Base-by-base conservation (phyloP, 116 monocot genomes). In the Dioscorea cayenensis region DNA sequence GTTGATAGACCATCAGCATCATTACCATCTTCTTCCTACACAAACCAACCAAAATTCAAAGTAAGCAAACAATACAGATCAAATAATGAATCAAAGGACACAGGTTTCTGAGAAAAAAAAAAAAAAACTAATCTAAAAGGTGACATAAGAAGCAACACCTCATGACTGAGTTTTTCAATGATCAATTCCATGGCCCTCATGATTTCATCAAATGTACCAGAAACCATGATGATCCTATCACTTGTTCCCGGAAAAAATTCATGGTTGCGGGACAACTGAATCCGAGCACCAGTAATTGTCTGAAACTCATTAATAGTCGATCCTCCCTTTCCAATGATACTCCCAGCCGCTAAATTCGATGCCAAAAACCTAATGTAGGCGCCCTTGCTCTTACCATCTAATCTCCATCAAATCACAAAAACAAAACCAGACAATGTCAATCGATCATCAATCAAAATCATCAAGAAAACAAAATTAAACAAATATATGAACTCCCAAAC, bases 301-400 rank as follows among this genome's bases (percentile, higher is more conserved):
- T 99, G 99, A 72, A 99, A 91, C 32, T 99, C 99, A 68, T 79
- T 89, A 59, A 99, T 94, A 13, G 99, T 93, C 63, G 87, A 79
- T 68, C 99, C 99, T 67, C 99, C 99, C 85, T 94, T 99, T 71
- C 99, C 99, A 75, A 99, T 99, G 43, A 99, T 89, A 75, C 90
- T 84, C 63, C 99, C 99, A 69, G 99, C 99, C 25, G 84, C 86
- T 19, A 83, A 87, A 73, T 99, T 93, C 66, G 99, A 91, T 25
- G 93, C 90, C 23, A 99, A 91, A 60, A 99, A 86, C 68, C 94
- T 86, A 62, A 93, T 66, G 70, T 90, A 83, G 36, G 90, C 90
- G 1, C 75, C 55, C 65, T 83, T 91, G 63, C 90, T 93, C 75
- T 85, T 90, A 9, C 93, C 89, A 83, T 93, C 94, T 99, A 76